Evolutionary conservation across 495 filamentous ascomycete genomes (phyloP).

Genomic region (Neurospora africana): DNA sequence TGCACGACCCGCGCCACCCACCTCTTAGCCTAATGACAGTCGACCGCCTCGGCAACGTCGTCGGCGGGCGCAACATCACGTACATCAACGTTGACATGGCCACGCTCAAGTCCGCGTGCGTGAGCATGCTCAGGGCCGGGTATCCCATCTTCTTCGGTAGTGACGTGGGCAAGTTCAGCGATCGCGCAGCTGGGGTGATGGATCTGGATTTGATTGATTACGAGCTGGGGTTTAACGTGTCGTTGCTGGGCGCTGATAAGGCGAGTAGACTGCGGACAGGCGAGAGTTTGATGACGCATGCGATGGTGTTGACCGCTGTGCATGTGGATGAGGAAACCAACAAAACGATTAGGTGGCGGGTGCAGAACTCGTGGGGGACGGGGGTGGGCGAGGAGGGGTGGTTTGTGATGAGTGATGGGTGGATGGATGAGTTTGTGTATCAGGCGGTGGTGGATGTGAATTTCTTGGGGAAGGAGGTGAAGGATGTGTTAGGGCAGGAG

Average conservation of each 20-base stretch:
- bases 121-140: constrained; percentile 64
- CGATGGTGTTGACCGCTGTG: constrained; percentile 82
- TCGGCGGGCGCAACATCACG: constrained; percentile 55
- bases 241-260: constrained; percentile 57
- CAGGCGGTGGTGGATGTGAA: constrained; percentile 70
- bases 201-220: constrained; percentile 63
- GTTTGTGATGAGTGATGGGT: constrained; percentile 77
- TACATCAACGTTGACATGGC: constrained; percentile 76
- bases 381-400: constrained; percentile 60
- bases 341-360: constrained; percentile 61
- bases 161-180: constrained; percentile 74
- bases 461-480: constrained; percentile 53
- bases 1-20: constrained; percentile 72
- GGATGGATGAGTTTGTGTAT: constrained; percentile 81
- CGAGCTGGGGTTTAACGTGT: constrained; percentile 66
- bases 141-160: constrained; percentile 80
- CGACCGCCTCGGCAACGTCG: constrained; percentile 65
- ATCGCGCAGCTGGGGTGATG: constrained; percentile 58
- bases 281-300: constrained; percentile 76
- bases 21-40: constrained; percentile 64
- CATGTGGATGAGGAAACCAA: constrained; percentile 54
- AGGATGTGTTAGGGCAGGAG: constrained; percentile 56
- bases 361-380: constrained; percentile 77
- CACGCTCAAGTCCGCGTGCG: constrained; percentile 58
- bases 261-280: constrained; percentile 57